Evolutionary conservation across 2,329 filamentous ascomycete genomes (phyloP).

Genomic region (Byssothecium circinans): DNA sequence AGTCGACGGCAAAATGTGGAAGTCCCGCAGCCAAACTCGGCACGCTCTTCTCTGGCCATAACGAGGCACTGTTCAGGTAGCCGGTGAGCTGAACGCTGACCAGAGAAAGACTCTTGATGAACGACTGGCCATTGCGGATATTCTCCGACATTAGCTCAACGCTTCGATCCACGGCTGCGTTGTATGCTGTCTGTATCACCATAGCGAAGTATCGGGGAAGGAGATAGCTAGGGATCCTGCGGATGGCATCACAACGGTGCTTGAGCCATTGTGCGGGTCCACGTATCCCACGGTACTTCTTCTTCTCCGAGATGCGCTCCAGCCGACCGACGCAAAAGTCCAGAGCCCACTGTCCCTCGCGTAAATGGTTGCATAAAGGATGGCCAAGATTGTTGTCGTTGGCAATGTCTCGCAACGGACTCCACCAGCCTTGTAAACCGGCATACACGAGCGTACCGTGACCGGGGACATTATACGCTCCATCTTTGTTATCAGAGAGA

Average conservation of each 20-base stretch:
- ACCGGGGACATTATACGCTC: slow-evolving; percentile 84
- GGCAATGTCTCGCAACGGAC: slow-evolving; percentile 80
- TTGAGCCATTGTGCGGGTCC: slow-evolving; percentile 76
- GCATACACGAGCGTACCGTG: slow-evolving; percentile 88
- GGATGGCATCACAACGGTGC: slow-evolving; percentile 82
- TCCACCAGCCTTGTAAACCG: slow-evolving; percentile 99
- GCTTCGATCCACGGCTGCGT: slow-evolving; percentile 75
- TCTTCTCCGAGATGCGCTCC: slow-evolving; percentile 67
- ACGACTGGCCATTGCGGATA: slow-evolving; percentile 79
- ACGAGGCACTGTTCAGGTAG: slow-evolving; percentile 82
- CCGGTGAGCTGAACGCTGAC: slow-evolving; percentile 91
- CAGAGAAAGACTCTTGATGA: slow-evolving; percentile 84
- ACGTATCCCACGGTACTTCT: slow-evolving; percentile 63
- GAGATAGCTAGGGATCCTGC: slow-evolving; percentile 82
- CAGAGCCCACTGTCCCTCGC: slow-evolving; percentile 87
- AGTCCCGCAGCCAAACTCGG: slow-evolving; percentile 88
- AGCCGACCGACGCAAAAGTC: slow-evolving; percentile 84
- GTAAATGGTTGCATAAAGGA: slow-evolving; percentile 87
- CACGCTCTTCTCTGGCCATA: slow-evolving; percentile 83
- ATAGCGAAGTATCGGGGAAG: slow-evolving; percentile 92
- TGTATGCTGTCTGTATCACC: slow-evolving; percentile 83
- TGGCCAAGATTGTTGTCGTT: slow-evolving; percentile 89
- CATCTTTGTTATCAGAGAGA: slow-evolving; percentile 75
- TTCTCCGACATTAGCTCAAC: slow-evolving; percentile 78
- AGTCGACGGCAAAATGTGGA: slow-evolving; percentile 90